Conservation (phyloP, 768 basidiomycete species). For the Coprinopsis sp. region DNA sequence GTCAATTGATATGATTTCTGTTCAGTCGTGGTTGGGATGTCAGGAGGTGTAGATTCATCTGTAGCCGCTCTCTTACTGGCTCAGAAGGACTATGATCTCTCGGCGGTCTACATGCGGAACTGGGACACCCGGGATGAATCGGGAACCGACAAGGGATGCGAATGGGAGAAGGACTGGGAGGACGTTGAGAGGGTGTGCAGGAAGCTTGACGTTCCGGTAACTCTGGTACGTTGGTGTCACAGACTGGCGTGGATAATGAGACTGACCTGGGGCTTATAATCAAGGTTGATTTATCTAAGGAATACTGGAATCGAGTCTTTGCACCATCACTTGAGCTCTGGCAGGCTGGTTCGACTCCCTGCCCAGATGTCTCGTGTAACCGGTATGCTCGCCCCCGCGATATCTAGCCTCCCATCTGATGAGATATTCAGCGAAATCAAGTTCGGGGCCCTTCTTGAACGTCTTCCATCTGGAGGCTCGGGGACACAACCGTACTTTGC, state of each 20-base stretch:
- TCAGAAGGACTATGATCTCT: conserved; percentile 76
- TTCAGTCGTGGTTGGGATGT: conserved; percentile 87
- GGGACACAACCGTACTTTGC: conserved; percentile 63
- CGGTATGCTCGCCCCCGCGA: conserved; percentile 36
- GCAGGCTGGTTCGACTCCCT: conserved; percentile 80
- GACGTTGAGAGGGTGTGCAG: conserved; percentile 82
- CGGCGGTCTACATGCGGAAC: conserved; percentile 93
- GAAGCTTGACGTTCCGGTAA: conserved; percentile 66
- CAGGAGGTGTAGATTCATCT: conserved; percentile 93
- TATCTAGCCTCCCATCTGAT: neutral
- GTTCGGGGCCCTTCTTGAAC: conserved; percentile 77
- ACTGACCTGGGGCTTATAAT: neutral
- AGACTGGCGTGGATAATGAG: neutral
- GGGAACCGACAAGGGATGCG: conserved; percentile 76
- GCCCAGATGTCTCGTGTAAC: conserved; percentile 94
- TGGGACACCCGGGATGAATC: conserved; percentile 89
- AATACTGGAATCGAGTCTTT: conserved; percentile 92
- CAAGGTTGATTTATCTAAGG: conserved; percentile 83
- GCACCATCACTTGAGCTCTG: conserved; percentile 77
- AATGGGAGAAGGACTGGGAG: conserved; percentile 95
- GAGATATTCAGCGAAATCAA: conserved; percentile 57
- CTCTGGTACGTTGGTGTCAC: conserved; percentile 48
- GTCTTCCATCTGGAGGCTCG: conserved; percentile 33
- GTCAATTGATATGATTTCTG: neutral
- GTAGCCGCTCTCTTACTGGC: conserved; percentile 77